Conservation (phyloP, 2,329 filamentous ascomycete genomes). For the Emmonsiellopsis sp. region DNA sequence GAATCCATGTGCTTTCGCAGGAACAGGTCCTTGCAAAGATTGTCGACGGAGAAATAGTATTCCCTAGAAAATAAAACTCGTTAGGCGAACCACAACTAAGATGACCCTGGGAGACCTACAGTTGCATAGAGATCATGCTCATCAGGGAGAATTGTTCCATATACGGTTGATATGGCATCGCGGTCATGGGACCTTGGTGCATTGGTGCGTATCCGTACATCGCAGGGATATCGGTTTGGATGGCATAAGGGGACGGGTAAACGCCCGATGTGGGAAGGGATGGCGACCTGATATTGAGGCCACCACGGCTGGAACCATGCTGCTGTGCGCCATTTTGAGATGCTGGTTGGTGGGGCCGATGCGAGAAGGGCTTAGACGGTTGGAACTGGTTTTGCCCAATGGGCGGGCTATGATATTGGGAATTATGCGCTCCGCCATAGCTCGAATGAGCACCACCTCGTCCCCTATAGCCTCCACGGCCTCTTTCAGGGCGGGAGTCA, state of each 20-base stretch:
- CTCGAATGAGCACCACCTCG: constrained; percentile 30
- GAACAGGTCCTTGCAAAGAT: constrained; percentile 86
- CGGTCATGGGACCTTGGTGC: constrained; percentile 45
- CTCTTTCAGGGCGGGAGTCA: constrained; percentile 27
- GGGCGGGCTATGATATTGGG: constrained; percentile 30
- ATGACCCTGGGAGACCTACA: constrained; percentile 33
- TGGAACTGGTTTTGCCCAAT: constrained; percentile 32
- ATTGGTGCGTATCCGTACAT: constrained; percentile 50
- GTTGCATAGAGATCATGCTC: constrained; percentile 50
- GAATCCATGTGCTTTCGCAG: constrained; percentile 88
- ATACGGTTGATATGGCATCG: constrained; percentile 49
- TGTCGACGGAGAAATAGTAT: constrained; percentile 96
- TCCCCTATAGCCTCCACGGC: constrained; percentile 32
- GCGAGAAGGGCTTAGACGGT: constrained; percentile 30
- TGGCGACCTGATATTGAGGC: constrained; percentile 49
- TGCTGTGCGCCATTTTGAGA: constrained; percentile 27
- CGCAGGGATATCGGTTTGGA: constrained; percentile 37
- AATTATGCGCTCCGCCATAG: constrained; percentile 25
- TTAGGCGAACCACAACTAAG: background rate
- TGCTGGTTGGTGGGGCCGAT: constrained; percentile 30
- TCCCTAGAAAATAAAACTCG: constrained; percentile 43
- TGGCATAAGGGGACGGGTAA: constrained; percentile 36
- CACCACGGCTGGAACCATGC: constrained; percentile 39
- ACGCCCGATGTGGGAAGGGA: constrained; percentile 49
- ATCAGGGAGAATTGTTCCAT: constrained; percentile 49